Evolutionary conservation across 2,329 filamentous ascomycete species (phyloP), one percentile per base, ranked within the genome.

Genomic region (Pestalotiopsis sp.): DNA sequence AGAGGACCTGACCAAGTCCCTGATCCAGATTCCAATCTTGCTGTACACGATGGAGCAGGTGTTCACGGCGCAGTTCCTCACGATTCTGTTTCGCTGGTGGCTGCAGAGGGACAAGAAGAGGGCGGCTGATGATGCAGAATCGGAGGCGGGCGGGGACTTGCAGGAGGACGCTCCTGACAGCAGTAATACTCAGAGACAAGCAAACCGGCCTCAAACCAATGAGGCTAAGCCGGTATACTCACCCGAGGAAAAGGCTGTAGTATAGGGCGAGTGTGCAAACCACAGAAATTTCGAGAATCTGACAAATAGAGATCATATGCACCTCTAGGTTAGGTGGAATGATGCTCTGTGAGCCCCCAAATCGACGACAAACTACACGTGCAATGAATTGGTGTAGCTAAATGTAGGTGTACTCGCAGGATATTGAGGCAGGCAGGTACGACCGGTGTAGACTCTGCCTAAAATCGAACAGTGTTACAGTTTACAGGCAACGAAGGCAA

Each of bases 1-100:
- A 11, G 84, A 86, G 71, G 79, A 87, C 58, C 79, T 87, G 52
- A 84, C 87, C 23, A 83, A 87, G 69, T 84, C 87, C 0, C 88
- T 87, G 72, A 85, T 91, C 60, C 87, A 90, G 75, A 87, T 92
- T 38, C 90, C 90, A 0, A 87, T 91, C 17, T 81, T 92, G 52
- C 81, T 92, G 17, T 92, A 88, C 68, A 86, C 85, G 0, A 87
- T 89, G 27, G 88, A 90, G 73, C 85, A 89, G 76, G 81, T 83
- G 49, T 77, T 78, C 61, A 60, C 78, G 14, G 77, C 77, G 4
- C 76, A 78, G 63, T 78, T 78, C 62, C 71, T 77, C 63, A 76
- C 74, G 4, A 74, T 77, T 68, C 78, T 84, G 61, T 87, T 87
- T 73, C 81, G 78, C 69, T 80, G 82, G 78, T 86, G 84, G 70